phyloP scores from a whole-genome alignment of 164 flowering plant species.

The Vitis cinerea region DNA sequence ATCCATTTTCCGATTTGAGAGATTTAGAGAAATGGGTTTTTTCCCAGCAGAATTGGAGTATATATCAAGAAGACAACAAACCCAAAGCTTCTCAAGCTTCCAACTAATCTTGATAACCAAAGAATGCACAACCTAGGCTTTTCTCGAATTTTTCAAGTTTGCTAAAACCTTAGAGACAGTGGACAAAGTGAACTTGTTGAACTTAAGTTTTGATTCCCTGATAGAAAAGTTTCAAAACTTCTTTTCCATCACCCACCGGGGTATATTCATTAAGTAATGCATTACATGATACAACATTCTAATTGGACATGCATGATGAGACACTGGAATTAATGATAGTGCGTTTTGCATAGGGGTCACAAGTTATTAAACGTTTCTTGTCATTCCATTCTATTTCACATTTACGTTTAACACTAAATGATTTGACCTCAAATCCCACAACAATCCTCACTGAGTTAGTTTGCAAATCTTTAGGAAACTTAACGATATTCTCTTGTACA shows the following conservation, averaged over 20 bases:
- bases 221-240: conserved; percentile 37
- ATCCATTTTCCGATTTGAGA: too few relatives aligned
- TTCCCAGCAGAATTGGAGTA: conserved; percentile 27
- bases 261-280: conserved; percentile 55
- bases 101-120: conserved; percentile 35
- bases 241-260: conserved; percentile 28
- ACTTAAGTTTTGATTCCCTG: conserved; percentile 34
- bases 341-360: conserved; percentile 54
- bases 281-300: conserved; percentile 51
- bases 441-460: too few relatives aligned
- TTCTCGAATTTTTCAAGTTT: conserved; percentile 21
- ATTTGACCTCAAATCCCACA: too few relatives aligned
- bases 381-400: too few relatives aligned
- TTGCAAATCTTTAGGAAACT: too few relatives aligned
- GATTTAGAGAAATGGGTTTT: too few relatives aligned
- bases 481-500: too few relatives aligned
- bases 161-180: conserved; percentile 48
- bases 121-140: conserved; percentile 41
- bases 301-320: conserved; percentile 34
- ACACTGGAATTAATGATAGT: conserved; percentile 45
- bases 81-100: conserved; percentile 33
- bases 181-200: conserved; percentile 42
- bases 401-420: too few relatives aligned
- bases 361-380: too few relatives aligned
- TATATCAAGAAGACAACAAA: conserved; percentile 53